phyloP scores from a whole-genome alignment of 306 rosid genomes.

The Morella rubra region DNA sequence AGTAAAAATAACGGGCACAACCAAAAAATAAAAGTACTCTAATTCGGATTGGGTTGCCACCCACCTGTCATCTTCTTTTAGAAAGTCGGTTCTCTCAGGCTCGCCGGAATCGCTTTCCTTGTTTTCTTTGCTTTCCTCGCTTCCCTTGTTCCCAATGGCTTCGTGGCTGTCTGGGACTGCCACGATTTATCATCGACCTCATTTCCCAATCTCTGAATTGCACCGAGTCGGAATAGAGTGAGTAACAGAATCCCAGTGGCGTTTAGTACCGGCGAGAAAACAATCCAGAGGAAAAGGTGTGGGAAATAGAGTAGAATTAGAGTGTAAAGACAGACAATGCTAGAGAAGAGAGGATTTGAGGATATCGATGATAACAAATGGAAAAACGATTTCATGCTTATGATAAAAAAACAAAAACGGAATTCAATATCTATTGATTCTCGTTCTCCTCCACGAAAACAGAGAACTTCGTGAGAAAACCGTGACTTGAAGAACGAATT shows the following conservation, averaged over 20 bases:
- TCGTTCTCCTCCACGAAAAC: constrained; percentile 34
- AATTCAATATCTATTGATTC: constrained; percentile 28
- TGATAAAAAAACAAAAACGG: constrained; percentile 5
- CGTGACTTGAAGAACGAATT: constrained; percentile 12
- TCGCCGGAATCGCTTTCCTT: constrained; percentile 23
- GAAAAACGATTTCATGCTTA: constrained; percentile 31
- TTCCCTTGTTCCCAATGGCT: neutral
- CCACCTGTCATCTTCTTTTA: constrained; percentile 31
- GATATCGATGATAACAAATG: constrained; percentile 34
- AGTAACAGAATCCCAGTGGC: constrained; percentile 51
- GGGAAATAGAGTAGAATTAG: constrained; percentile 66
- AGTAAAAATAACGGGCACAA: neutral
- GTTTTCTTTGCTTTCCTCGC: constrained; percentile 20
- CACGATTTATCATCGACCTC: neutral
- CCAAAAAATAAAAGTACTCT: constrained; percentile 3
- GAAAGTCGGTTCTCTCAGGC: constrained; percentile 21
- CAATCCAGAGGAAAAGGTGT: constrained; percentile 35
- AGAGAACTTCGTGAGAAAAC: constrained; percentile 12
- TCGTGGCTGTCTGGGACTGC: neutral
- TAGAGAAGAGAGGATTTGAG: constrained; percentile 65
- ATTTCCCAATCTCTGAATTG: constrained; percentile 47
- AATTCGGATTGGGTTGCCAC: constrained; percentile 23
- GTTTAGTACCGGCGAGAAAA: constrained; percentile 57
- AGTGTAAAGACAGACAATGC: constrained; percentile 53
- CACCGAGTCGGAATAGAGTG: constrained; percentile 66